A percentile compares a stretch with the other conserved stretches of the same genome.
Evolutionary conservation across 208 protist species (phyloP).

Genomic region (Leishmania amazonensis): DNA sequence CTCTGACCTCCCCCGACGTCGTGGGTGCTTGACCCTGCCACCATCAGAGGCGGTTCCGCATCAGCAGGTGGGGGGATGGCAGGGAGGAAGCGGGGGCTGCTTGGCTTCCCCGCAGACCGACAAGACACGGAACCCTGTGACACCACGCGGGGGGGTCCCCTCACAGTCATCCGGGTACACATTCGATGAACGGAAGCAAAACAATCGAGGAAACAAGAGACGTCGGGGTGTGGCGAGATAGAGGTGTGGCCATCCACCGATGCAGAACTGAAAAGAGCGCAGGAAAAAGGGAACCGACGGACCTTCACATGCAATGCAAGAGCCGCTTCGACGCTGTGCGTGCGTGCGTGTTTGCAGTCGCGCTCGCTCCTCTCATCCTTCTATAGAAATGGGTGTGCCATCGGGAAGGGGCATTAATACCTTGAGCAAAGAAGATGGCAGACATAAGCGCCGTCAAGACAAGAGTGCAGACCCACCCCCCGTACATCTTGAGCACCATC

Average conservation of each 20-base stretch:
- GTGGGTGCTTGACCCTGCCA: not conserved
- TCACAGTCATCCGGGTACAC: not conserved
- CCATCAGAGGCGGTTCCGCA: not conserved
- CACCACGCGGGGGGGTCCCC: not conserved
- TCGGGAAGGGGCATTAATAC: constrained; percentile 59
- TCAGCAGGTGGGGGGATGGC: not conserved
- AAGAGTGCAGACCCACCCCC: constrained; percentile 69
- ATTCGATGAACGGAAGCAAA: not conserved
- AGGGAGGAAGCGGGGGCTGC: not conserved
- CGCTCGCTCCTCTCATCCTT: not conserved
- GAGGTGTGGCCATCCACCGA: not conserved
- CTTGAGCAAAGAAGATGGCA: constrained; percentile 77
- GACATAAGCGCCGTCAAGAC: constrained; percentile 62
- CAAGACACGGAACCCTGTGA: not conserved
- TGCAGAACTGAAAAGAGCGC: not conserved
- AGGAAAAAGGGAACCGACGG: not conserved
- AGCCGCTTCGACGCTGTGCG: no score
- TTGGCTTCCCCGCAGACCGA: not conserved
- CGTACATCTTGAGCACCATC: constrained; percentile 82
- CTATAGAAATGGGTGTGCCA: not conserved
- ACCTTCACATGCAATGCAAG: not conserved
- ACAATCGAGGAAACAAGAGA: not conserved
- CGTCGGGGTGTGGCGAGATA: not conserved
- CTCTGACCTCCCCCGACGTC: not conserved
- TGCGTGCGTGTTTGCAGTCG: not conserved